Conservation (phyloP, 768 basidiomycete species). For the Boletus huronensis region DNA sequence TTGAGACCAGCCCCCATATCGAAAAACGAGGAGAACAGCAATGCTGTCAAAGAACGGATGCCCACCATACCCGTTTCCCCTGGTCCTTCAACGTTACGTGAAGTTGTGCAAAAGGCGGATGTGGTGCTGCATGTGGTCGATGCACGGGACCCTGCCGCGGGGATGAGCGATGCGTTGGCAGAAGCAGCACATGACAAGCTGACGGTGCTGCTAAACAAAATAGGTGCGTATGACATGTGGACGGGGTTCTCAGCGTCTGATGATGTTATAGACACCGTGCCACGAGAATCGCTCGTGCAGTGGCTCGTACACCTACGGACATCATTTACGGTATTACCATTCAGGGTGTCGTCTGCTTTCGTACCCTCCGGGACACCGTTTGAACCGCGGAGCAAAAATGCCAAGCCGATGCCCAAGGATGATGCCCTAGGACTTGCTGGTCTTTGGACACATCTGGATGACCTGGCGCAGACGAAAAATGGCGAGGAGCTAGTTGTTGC, state of each 20-base stretch:
- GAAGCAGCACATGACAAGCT: conserved; percentile 43
- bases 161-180: conserved; percentile 63
- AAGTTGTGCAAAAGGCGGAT: conserved; percentile 72
- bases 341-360: conserved; percentile 70
- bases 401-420: conserved; percentile 38
- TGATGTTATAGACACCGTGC: conserved; percentile 60
- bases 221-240: conserved; percentile 51
- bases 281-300: conserved; percentile 65
- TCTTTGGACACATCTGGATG: conserved; percentile 46
- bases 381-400: conserved; percentile 40
- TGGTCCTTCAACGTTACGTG: conserved; percentile 28
- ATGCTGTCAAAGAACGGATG: conserved; percentile 1
- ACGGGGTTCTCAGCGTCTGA: not conserved
- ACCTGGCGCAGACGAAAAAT: conserved; percentile 46
- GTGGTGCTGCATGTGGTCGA: conserved; percentile 80
- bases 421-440: conserved; percentile 64
- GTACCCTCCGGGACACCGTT: conserved; percentile 39
- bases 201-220: conserved; percentile 80
- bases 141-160: conserved; percentile 75
- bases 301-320: conserved; percentile 66
- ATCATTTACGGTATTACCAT: conserved; percentile 62
- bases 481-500: conserved; percentile 59
- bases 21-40: not conserved
- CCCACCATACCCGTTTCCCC: conserved; percentile 23
- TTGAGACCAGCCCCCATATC: conserved; percentile 8